Conservation (phyloP, 495 filamentous ascomycete species). For the Neurospora sublineolata region DNA sequence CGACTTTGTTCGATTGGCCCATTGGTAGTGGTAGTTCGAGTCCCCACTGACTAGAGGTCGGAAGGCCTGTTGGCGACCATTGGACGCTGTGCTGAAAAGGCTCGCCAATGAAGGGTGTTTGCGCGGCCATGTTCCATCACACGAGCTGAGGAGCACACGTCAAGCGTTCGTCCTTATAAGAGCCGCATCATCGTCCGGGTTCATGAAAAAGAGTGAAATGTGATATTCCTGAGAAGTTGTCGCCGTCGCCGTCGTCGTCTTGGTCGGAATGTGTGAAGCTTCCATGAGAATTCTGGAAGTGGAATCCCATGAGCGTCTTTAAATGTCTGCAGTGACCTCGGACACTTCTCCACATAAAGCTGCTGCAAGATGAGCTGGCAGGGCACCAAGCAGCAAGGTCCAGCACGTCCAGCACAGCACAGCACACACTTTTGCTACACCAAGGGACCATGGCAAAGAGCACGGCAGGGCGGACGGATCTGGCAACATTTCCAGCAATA, state of each 20-base stretch:
- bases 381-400: slow-evolving; percentile 6
- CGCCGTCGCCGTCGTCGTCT: background rate
- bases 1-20: slow-evolving; percentile 15
- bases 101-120: slow-evolving; percentile 21
- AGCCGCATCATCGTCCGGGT: slow-evolving; percentile 18
- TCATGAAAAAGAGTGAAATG: background rate
- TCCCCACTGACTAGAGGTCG: slow-evolving; percentile 11
- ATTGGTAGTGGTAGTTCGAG: background rate
- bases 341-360: slow-evolving; percentile 17
- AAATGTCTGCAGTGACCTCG: slow-evolving; percentile 13
- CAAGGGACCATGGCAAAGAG: background rate
- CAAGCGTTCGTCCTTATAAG: slow-evolving; percentile 12
- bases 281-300: background rate
- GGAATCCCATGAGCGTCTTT: slow-evolving; percentile 7
- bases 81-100: slow-evolving; percentile 13
- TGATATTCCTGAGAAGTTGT: background rate
- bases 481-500: background rate
- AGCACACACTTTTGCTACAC: background rate
- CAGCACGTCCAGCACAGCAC: background rate
- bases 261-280: background rate
- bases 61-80: slow-evolving; percentile 23
- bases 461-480: background rate
- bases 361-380: slow-evolving; percentile 33
- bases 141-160: slow-evolving; percentile 8
- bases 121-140: slow-evolving; percentile 12